Evolutionary conservation across 2,329 filamentous ascomycete species (phyloP), one percentile per base, ranked within the genome.

Genomic region (Lomentospora prolificans): DNA sequence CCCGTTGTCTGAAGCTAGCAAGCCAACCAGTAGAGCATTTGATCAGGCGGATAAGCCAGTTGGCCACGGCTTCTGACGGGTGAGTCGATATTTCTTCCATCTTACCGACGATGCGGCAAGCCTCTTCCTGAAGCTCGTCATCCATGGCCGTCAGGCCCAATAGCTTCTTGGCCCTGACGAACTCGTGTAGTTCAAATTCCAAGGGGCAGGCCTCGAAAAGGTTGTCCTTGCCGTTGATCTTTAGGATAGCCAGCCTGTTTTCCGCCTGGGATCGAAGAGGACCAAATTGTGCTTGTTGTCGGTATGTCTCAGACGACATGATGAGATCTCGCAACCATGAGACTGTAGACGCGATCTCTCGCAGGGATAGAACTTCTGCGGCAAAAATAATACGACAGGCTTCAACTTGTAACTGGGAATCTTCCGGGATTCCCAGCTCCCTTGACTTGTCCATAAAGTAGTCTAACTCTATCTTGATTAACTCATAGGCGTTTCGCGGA

Each of bases 281-380:
- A 51, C 73, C 70, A 58, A 80, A 73, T 51, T 72, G 72, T 10
- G 78, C 79, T 57, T 70, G 69, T 39, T 69, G 67, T 5, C 71
- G 67, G 2, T 74, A 61, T 4, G 68, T 67, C 1, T 74, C 72
- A 1, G 73, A 71, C 28, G 72, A 74, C 69, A 84, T 73, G 55
- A 85, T 68, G 7, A 85, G 65, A 62, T 85, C 81, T 59, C 78
- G 75, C 55, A 85, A 72, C 82, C 82, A 85, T 2, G 73, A 72
- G 27, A 66, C 65, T 24, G 70, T 68, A 3, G 69, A 68, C 1
- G 67, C 69, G 41, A 69, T 68, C 1, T 66, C 67, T 22, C 69
- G 69, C 14, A 69, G 65, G 3, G 73, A 76, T 46, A 72, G 63
- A 52, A 74, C 67, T 61, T 84, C 80, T 19, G 77, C 72, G 4